Conservation (phyloP, 1,284 basidiomycete species). For the Pseudozyma thailandica region DNA sequence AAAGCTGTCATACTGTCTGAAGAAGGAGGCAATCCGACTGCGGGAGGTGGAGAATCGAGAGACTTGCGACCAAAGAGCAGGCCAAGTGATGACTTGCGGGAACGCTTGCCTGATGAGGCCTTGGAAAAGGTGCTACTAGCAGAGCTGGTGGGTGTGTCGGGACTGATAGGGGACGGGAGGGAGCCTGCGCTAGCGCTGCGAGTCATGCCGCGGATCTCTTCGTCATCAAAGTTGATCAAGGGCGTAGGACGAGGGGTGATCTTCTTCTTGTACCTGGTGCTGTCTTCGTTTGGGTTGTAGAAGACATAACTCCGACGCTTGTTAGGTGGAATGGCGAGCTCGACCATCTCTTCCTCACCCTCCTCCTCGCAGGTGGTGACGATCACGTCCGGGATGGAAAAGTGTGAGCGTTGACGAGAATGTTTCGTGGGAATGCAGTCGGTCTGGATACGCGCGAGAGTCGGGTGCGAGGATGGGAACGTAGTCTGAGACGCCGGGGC, state of each 20-base stretch:
- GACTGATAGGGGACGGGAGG: not conserved
- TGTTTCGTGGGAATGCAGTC: constrained; percentile 14
- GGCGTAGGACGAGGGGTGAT: constrained; percentile 4
- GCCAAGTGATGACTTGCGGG: constrained; percentile 37
- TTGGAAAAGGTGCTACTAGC: constrained; percentile 35
- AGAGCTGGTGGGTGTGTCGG: constrained; percentile 13
- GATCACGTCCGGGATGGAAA: constrained; percentile 59
- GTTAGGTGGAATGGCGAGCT: constrained; percentile 42
- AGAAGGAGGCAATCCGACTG: not conserved
- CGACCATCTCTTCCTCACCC: constrained; percentile 45
- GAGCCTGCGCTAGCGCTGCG: too few species aligned
- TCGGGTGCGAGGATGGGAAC: not conserved
- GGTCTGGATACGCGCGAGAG: constrained; percentile 10
- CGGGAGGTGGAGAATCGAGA: constrained; percentile 1
- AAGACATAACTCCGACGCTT: constrained; percentile 46
- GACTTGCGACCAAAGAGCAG: constrained; percentile 42
- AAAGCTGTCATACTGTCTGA: not conserved
- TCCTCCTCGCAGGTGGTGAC: constrained; percentile 57
- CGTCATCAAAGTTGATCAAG: constrained; percentile 21
- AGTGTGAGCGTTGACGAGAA: constrained; percentile 51
- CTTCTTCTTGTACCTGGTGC: not conserved
- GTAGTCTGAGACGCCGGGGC: too few species aligned
- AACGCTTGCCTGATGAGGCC: constrained; percentile 6
- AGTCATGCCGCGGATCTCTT: constrained; percentile 24
- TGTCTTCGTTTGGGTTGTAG: not conserved